Conservation (phyloP, 176 grass and related monocot species). For the Triticum dicoccoides region DNA sequence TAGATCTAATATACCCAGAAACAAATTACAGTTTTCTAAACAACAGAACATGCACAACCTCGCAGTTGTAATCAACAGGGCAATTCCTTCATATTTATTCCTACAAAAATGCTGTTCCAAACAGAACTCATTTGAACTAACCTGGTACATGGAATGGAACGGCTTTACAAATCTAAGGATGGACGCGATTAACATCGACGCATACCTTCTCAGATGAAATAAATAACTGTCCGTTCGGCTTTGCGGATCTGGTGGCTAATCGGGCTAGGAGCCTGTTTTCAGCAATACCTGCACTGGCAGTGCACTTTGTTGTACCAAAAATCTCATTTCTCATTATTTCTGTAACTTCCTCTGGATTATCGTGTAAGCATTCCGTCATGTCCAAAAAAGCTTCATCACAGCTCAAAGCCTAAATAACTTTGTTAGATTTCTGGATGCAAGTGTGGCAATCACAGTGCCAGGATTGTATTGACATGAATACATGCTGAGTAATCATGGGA, state of each 20-base stretch:
- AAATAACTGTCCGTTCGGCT: slow-evolving; percentile 85
- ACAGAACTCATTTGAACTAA: slow-evolving; percentile 18
- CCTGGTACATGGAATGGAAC: neutral
- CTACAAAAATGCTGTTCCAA: slow-evolving; percentile 3
- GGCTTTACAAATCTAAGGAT: slow-evolving; percentile 4
- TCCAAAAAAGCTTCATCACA: slow-evolving; percentile 98
- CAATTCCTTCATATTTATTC: neutral
- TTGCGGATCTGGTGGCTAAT: slow-evolving; percentile 89
- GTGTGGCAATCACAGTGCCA: neutral
- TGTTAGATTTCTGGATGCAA: slow-evolving; percentile 24
- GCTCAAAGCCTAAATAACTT: slow-evolving; percentile 74
- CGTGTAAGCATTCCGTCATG: slow-evolving; percentile 55
- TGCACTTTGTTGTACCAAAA: slow-evolving; percentile 68
- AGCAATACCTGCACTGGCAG: slow-evolving; percentile 86
- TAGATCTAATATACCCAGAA: neutral
- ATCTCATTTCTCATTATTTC: slow-evolving; percentile 68
- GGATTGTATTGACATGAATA: slow-evolving; percentile 11
- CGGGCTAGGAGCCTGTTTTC: slow-evolving; percentile 89
- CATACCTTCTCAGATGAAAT: slow-evolving; percentile 80
- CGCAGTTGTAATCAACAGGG: neutral
- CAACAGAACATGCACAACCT: neutral
- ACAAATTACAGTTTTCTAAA: neutral
- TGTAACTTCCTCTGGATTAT: slow-evolving; percentile 62
- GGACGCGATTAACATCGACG: neutral
- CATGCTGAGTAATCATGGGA: neutral